phyloP scores from a whole-genome alignment of 2,329 filamentous ascomycete genomes.

The Claviceps spartinae region DNA sequence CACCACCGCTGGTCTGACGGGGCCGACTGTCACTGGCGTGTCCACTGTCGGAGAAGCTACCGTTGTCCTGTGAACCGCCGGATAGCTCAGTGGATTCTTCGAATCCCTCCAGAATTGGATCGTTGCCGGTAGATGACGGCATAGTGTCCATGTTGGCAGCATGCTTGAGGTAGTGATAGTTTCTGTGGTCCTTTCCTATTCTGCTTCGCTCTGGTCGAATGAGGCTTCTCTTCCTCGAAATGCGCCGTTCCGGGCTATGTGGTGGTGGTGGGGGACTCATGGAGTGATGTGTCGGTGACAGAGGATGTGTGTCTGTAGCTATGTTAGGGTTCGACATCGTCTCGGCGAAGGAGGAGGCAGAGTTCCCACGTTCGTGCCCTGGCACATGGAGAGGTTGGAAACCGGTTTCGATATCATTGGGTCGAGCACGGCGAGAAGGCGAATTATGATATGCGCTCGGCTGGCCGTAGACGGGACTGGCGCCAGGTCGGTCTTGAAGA shows the following conservation, averaged over 20 bases:
- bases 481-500: constrained; percentile 51
- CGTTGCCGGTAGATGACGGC: constrained; percentile 85
- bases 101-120: constrained; percentile 70
- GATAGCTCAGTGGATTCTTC: constrained; percentile 48
- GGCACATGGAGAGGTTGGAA: constrained; percentile 29
- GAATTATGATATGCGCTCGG: constrained; percentile 54
- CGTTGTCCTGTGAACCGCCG: constrained; percentile 30
- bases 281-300: constrained; percentile 30
- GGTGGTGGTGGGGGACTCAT: constrained; percentile 17
- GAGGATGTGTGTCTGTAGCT: constrained; percentile 40
- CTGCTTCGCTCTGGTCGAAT: constrained; percentile 79
- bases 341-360: constrained; percentile 44
- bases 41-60: constrained; percentile 32
- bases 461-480: constrained; percentile 46
- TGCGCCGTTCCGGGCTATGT: constrained; percentile 19
- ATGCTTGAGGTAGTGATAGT: constrained; percentile 93
- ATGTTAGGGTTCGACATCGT: constrained; percentile 41
- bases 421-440: constrained; percentile 49
- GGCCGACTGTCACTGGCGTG: constrained; percentile 22
- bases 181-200: constrained; percentile 76
- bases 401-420: constrained; percentile 58
- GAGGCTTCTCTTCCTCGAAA: constrained; percentile 68
- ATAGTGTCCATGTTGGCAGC: constrained; percentile 82
- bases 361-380: constrained; percentile 41
- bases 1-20: constrained; percentile 18